phyloP scores from a whole-genome alignment of 2,329 filamentous ascomycete species.

The Aspergillus pseudoglaucus region DNA sequence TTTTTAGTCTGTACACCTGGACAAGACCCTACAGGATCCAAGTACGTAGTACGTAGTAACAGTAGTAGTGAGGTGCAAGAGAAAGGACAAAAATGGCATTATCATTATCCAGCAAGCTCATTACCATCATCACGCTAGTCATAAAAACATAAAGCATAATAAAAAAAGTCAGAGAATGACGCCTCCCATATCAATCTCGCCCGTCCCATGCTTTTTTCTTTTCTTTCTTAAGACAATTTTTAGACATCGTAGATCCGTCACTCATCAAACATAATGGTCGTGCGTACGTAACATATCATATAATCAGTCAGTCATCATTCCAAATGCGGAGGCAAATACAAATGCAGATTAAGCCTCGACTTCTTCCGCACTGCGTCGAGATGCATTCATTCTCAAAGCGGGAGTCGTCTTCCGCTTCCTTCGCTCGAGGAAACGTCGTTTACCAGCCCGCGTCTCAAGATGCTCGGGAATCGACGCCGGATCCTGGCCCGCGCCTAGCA shows the following conservation, averaged over 20 bases:
- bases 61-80: background rate
- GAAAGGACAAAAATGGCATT: background rate
- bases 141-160: too few relatives aligned
- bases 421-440: slow-evolving; percentile 63
- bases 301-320: too few relatives aligned
- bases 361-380: slow-evolving; percentile 31
- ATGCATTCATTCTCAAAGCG: slow-evolving; percentile 15
- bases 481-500: slow-evolving; percentile 72
- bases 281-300: background rate
- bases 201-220: too few relatives aligned
- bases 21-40: too few relatives aligned
- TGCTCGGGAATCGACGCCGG: slow-evolving; percentile 68
- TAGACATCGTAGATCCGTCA: too few relatives aligned
- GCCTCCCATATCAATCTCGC: too few relatives aligned
- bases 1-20: background rate
- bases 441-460: slow-evolving; percentile 82
- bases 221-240: too few relatives aligned
- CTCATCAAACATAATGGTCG: background rate
- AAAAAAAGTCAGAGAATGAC: too few relatives aligned
- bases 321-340: too few relatives aligned
- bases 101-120: background rate
- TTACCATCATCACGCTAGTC: too few relatives aligned
- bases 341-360: slow-evolving; percentile 23
- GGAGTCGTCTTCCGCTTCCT: slow-evolving; percentile 12
- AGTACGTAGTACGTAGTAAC: background rate